A percentile compares a stretch with the other conserved stretches of the same genome.
Conservation (phyloP, 768 basidiomycete species). For the Russula brevipes region DNA sequence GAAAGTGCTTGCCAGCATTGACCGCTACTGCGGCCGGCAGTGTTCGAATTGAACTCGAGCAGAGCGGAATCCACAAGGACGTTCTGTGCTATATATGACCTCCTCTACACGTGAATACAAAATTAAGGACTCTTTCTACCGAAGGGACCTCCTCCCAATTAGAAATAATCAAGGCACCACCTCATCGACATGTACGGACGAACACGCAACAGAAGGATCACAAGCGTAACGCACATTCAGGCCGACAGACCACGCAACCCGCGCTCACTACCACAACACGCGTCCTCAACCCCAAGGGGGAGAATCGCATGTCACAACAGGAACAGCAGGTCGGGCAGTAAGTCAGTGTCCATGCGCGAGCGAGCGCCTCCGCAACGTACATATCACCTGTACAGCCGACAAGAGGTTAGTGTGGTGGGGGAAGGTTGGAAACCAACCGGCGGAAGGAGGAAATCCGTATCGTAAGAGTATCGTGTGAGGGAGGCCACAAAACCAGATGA, state of each 20-base stretch:
- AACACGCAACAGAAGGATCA: background rate
- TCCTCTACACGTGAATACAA: background rate
- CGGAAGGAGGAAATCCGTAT: background rate
- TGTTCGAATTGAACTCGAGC: too few relatives aligned
- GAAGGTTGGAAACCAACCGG: background rate
- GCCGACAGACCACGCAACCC: constrained; percentile 27
- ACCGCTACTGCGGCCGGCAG: too few relatives aligned
- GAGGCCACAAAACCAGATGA: background rate
- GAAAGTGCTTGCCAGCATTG: too few relatives aligned
- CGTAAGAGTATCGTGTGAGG: constrained; percentile 13
- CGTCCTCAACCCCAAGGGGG: constrained; percentile 46
- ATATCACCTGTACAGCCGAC: background rate
- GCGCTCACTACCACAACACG: constrained; percentile 43
- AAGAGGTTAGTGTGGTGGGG: background rate
- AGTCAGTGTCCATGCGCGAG: constrained; percentile 2
- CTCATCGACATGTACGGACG: background rate
- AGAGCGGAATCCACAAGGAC: background rate
- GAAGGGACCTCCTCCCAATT: background rate
- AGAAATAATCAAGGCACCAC: background rate
- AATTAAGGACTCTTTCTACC: background rate
- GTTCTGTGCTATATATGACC: background rate
- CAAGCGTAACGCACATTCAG: constrained; percentile 12
- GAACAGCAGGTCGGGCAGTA: constrained; percentile 33
- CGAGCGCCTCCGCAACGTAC: background rate
- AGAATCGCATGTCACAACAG: constrained; percentile 36